Evolutionary conservation across 1,284 basidiomycete genomes (phyloP), one percentile per base, ranked within the genome.

Genomic region (Schizopora paradoxa): DNA sequence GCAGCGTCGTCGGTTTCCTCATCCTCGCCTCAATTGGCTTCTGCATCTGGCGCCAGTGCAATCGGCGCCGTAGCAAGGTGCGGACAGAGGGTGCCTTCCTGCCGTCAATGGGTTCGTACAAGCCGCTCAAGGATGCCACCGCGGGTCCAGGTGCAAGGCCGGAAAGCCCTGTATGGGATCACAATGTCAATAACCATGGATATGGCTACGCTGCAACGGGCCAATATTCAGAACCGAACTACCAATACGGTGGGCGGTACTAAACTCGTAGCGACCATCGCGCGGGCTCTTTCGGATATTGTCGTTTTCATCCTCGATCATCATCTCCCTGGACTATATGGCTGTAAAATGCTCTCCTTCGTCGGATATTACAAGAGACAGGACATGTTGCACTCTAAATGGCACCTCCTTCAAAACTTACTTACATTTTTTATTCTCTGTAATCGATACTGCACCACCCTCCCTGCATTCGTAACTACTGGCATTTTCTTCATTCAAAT

Each of bases 31-130:
- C 41, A 14, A 19, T 50, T n/a, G 40, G 18, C 5, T 46, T 11
- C 26, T 39, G 26, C 21, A 3, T 50, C 10, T 32, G 31, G 22
- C 28, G 36, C 16, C 19, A 33, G 14, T 50, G 32, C 27, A 34
- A 39, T 23, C 29, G 48, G 2, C 31, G 48, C 18, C 45, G 44
- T 43, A 50, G 48, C 27, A 46, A 23, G 6, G 43, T 50, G 22
- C 37, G 48, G 13, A 46, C 35, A 22, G 48, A 50, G 33, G 26
- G 36, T 18, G 48, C 21, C 10, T 50, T 50, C 35, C 35, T 36
- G 21, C 49, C 49, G 11, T 25, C 35, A 14, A 51, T 51, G 49
- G 33, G 40, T 21, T 38, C 49, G 18, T 51, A 51, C 37, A 28
- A 33, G n/a, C 47, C 47, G 4, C 21, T 48, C 16, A 31, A 21